Evolutionary conservation across 2,329 filamentous ascomycete species (phyloP).

Genomic region (Neonectria magnoliae): DNA sequence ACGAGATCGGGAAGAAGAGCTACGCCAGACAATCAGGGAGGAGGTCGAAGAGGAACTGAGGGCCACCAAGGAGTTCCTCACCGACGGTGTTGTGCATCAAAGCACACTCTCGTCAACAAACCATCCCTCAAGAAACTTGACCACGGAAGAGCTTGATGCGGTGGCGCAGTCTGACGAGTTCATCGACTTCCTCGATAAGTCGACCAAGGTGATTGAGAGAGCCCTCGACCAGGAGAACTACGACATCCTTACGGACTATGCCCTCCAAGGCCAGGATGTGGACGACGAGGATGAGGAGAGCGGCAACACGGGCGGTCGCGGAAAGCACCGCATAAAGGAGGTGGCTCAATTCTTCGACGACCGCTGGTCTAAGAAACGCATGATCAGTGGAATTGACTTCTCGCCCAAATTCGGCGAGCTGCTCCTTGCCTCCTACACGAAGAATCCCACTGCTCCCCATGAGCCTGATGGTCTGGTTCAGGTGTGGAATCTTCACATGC

Average conservation of each 20-base stretch:
- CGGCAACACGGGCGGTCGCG: conserved; percentile 75
- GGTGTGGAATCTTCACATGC: conserved; percentile 96
- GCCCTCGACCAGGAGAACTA: conserved; percentile 91
- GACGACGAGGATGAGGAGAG: conserved; percentile 85
- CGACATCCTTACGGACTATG: conserved; percentile 95
- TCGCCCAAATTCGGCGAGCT: conserved; percentile 96
- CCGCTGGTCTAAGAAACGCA: conserved; percentile 95
- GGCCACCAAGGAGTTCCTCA: conserved; percentile 70
- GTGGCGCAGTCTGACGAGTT: conserved; percentile 95
- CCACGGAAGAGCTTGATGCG: conserved; percentile 85
- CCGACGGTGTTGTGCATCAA: conserved; percentile 52
- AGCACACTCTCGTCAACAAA: conserved; percentile 52
- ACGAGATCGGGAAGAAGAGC: conserved; percentile 86
- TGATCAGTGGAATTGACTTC: conserved; percentile 95
- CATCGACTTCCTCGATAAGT: conserved; percentile 92
- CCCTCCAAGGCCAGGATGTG: conserved; percentile 77
- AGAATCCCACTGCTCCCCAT: conserved; percentile 93
- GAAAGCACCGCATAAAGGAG: conserved; percentile 82
- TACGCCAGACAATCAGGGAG: conserved; percentile 82
- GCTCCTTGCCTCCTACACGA: conserved; percentile 93
- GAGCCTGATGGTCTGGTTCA: conserved; percentile 94
- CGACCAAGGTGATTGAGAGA: conserved; percentile 95
- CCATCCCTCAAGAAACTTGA: conserved; percentile 84
- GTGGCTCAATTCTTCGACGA: conserved; percentile 94
- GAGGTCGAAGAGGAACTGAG: conserved; percentile 95